Evolutionary conservation across 208 protist species (phyloP).

Genomic region (Trypanosoma grayi): DNA sequence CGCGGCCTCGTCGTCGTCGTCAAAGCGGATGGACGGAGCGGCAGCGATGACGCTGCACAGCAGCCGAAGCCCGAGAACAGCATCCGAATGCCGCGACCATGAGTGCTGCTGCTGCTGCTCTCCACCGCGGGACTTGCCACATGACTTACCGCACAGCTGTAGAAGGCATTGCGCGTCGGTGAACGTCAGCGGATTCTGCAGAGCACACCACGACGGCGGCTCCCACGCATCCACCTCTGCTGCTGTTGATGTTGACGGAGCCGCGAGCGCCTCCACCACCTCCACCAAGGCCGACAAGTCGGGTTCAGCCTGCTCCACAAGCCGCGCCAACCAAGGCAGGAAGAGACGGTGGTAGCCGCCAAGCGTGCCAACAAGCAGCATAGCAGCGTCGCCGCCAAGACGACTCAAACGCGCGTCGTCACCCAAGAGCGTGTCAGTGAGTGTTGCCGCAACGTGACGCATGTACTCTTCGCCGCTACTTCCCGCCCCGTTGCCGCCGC

Average conservation of each 20-base stretch:
- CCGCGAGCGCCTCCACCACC: constrained; percentile 15
- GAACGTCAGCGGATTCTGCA: constrained; percentile 24
- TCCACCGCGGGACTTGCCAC: background rate
- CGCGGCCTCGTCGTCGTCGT: constrained; percentile 42
- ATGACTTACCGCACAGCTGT: constrained; percentile 9
- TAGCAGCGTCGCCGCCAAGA: constrained; percentile 63
- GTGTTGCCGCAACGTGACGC: constrained; percentile 17
- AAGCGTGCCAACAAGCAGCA: constrained; percentile 53
- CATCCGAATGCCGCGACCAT: constrained; percentile 27
- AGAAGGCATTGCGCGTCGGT: constrained; percentile 22
- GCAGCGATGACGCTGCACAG: constrained; percentile 43
- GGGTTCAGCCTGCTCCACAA: background rate
- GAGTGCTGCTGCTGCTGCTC: background rate
- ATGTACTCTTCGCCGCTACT: constrained; percentile 26
- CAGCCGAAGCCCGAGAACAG: constrained; percentile 37
- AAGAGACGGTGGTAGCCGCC: constrained; percentile 81
- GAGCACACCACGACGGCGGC: constrained; percentile 27
- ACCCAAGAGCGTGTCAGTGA: constrained; percentile 40
- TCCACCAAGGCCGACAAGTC: constrained; percentile 23
- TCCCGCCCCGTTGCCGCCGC: background rate
- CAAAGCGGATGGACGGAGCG: constrained; percentile 45
- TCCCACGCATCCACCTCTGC: constrained; percentile 16
- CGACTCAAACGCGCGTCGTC: constrained; percentile 20
- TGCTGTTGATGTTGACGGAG: background rate
- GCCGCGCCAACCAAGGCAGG: constrained; percentile 41